Evolutionary conservation across 257 asterid genomes (phyloP).

Genomic region (Eucommia ulmoides): DNA sequence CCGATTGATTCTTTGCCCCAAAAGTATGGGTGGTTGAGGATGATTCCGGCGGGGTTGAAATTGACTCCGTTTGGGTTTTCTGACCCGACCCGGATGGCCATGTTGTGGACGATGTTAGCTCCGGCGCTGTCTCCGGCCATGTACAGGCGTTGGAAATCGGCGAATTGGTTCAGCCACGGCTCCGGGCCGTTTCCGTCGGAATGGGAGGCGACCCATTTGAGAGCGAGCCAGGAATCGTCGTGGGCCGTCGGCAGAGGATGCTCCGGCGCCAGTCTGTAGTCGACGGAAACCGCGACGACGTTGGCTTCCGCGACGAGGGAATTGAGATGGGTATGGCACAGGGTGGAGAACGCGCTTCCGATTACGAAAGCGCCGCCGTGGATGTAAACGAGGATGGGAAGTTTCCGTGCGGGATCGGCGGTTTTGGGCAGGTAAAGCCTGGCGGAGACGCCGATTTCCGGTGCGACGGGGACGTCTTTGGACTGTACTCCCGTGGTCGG

Average conservation of each 20-base stretch:
- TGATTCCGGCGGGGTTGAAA: conserved; percentile 31
- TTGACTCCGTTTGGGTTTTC: conserved; percentile 9
- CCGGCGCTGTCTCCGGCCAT: conserved; percentile 85
- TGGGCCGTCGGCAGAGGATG: conserved; percentile 54
- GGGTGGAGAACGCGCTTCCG: conserved; percentile 47
- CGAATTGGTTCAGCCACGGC: conserved; percentile 44
- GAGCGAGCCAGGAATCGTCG: conserved; percentile 45
- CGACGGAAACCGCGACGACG: conserved; percentile 44
- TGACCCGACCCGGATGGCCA: conserved; percentile 21
- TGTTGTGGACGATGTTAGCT: conserved; percentile 53
- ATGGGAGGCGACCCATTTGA: conserved; percentile 44
- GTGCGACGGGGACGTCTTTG: conserved; percentile 38
- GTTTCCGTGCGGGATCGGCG: conserved; percentile 15
- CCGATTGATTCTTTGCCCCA: conserved; percentile 16
- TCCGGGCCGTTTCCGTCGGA: conserved; percentile 28
- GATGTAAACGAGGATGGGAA: conserved; percentile 52
- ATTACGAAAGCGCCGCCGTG: conserved; percentile 74
- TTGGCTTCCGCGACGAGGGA: conserved; percentile 34
- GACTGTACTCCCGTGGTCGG: conserved; percentile 33
- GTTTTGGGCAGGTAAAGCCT: conserved; percentile 48
- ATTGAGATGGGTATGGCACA: conserved; percentile 31
- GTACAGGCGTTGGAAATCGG: conserved; percentile 31
- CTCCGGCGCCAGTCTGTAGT: conserved; percentile 68
- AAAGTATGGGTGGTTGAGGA: conserved; percentile 58
- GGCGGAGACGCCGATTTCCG: conserved; percentile 28